Evolutionary conservation across 1,284 basidiomycete species (phyloP), one percentile per base, ranked within the genome.

Genomic region (Melampsora abietis-canadensis): DNA sequence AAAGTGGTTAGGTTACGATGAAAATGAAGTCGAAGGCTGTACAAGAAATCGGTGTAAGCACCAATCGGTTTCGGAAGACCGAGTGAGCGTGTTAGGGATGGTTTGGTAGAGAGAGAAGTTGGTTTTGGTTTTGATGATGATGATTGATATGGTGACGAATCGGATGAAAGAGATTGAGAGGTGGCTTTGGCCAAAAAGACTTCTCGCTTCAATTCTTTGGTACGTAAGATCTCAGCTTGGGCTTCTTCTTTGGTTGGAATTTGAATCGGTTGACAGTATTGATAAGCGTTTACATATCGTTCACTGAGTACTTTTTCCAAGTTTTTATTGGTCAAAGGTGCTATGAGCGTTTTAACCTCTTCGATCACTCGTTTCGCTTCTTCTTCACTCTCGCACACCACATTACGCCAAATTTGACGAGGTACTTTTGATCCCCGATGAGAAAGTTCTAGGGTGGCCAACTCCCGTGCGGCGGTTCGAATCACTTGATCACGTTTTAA

Each of bases 401-500:
- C 54, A 65, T 74, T 74, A n/a, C 70, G 63, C 70, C 70, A 74
- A 47, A 74, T 63, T 21, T 44, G 47, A 14, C 34, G 27, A 40
- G 70, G 70, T 31, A 66, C 46, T 44, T 66, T 46, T 4, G 54
- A 24, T 66, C 60, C 21, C 40, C 60, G 44, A 19, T 31, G 54
- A 10, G 63, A 59, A 61, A 74, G 27, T 30, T 74, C 70, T 17
- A 74, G 34, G 54, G 47, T 37, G 0, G 70, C 70, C 27, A 74
- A 62, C 47, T 74, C 70, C 17, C 70, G 12, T 47, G 70, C 54
- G 31, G 65, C 46, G 17, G 70, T 74, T 19, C 70, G 70, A 34
- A 74, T 74, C 19, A 66, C 62, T 61, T 72, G 63, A 27, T 72
- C 68, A 40, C 72, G 68, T 64, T 89, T 88, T 59, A 98, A 83